Base-by-base conservation (phyloP, 345 rosid species). In the Acer negundo region DNA sequence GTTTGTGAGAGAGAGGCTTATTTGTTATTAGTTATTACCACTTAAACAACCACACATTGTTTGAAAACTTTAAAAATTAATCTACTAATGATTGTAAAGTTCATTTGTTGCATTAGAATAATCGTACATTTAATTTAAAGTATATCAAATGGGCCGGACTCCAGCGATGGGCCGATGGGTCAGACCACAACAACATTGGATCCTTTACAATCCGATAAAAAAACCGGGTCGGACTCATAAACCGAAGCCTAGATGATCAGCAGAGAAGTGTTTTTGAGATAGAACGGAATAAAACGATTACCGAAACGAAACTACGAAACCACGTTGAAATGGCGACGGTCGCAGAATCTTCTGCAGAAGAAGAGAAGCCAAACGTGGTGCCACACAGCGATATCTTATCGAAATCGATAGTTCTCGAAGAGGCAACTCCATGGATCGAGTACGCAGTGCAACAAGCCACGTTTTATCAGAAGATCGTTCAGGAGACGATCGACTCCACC, bases 361-460 rank as follows among this genome's bases (percentile, higher is more conserved):
- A 76, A 74, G 77, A 64, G 70, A 82, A 73, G 56, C 78, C 82
- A 64, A 80, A 63, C 26, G 8, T 74, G 20, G 55, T 69, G 3
- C 17, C 72, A 0, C 71, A 80, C 15, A 76, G 49, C 58, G 78
- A 74, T 17, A 16, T 78, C 58, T 61, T 84, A 73, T 73, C 70
- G 6, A 69, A 67, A 55, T 80, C 90, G 76, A 86, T 84, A 77
- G 20, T 85, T 75, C 79, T 84, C 12, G 90, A 87, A 71, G 82
- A 86, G 78, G 85, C 81, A 4, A 72, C 87, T 53, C 89, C 91
- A 31, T 96, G 97, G 99, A 86, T 90, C 74, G 97, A 90, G 24
- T 81, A 87, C 77, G 89, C 94, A 19, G 68, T 89, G 81, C 87
- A 85, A 67, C 95, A 92, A 71, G 90, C 89, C 68, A 79, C 85